phyloP scores from a whole-genome alignment of 2,329 filamentous ascomycete genomes.

The Paecilomyces fulvus region DNA sequence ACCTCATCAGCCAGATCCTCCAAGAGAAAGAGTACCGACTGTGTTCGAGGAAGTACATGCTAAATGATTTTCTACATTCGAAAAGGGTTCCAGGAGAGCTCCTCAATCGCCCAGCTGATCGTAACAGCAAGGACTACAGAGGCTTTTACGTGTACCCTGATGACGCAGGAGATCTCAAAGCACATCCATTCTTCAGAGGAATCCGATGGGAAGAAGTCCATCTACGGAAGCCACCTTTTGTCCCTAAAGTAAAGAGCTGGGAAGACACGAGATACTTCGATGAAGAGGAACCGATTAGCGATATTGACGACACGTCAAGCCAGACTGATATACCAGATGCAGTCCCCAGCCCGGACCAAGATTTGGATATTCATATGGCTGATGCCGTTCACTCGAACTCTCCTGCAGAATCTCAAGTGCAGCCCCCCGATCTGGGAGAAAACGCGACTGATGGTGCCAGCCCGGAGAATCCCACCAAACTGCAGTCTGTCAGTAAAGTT shows the following conservation, averaged over 20 bases:
- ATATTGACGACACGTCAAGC: slow-evolving; percentile 43
- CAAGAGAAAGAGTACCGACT: slow-evolving; percentile 67
- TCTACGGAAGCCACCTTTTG: slow-evolving; percentile 63
- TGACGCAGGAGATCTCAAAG: slow-evolving; percentile 83
- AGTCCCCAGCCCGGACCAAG: slow-evolving; percentile 20
- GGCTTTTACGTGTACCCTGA: slow-evolving; percentile 67
- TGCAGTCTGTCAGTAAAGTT: slow-evolving; percentile 25
- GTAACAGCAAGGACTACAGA: slow-evolving; percentile 30
- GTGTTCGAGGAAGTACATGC: slow-evolving; percentile 65
- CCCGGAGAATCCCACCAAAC: slow-evolving; percentile 1
- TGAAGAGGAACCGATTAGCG: slow-evolving; percentile 59
- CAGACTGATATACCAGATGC: slow-evolving; percentile 11
- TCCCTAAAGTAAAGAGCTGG: slow-evolving; percentile 60
- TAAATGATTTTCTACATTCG: slow-evolving; percentile 48
- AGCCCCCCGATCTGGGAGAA: background rate
- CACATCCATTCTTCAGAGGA: slow-evolving; percentile 74
- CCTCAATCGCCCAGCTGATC: slow-evolving; percentile 23
- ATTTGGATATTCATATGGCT: background rate
- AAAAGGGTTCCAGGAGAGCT: slow-evolving; percentile 20
- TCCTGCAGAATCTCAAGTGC: background rate
- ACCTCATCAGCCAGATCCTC: slow-evolving; percentile 66
- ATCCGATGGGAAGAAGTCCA: slow-evolving; percentile 73
- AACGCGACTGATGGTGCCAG: background rate
- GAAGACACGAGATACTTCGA: slow-evolving; percentile 87
- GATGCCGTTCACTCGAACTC: background rate